Evolutionary conservation across 2,329 filamentous ascomycete species (phyloP), one percentile per base, ranked within the genome.

Genomic region (Nemania sp.): DNA sequence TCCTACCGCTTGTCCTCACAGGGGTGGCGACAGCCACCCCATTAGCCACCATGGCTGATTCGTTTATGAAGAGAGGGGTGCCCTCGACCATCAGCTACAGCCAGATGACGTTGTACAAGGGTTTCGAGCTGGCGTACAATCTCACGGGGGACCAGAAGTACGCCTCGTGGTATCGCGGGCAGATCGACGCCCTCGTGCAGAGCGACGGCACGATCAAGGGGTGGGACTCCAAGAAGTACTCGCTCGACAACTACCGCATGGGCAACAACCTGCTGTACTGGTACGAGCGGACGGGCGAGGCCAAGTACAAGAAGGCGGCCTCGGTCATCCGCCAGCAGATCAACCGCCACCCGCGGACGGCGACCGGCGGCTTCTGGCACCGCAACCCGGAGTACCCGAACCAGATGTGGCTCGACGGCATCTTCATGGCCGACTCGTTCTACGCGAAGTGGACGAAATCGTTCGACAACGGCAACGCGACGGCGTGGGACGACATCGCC

Each of bases 341-440:
- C 5, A 71, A 83, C 61, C 70, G 75, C 35, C 81, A 82, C 60
- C 81, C 81, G 5, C 76, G 83, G 13, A 86, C 79, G 0, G 70
- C 78, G 0, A 69, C 75, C 0, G 83, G 83, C 9, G 83, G 83
- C 1, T 82, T 85, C 74, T 85, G 82, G 81, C 83, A 85, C 64
- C 74, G 79, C 1, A 69, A 75, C 72, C 79, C 34, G 72, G 74
- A 55, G 9, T 72, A 72, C n/a, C 67, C 71, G 1, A 55, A 73
- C 43, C 71, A 85, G 67, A 84, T 84, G 82, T 85, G 83, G 83
- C 75, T 86, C 0, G 82, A 84, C 63, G 83, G 83, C 1, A 80
- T 82, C 20, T 83, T 76, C 71, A 82, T 82, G 80, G 77, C 78
- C 1, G 76, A 78, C 43, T 71, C 72, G 1, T 80, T 80, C 67